phyloP scores from a whole-genome alignment of 163 green algal genomes.

The Chloromonas sp. region DNA sequence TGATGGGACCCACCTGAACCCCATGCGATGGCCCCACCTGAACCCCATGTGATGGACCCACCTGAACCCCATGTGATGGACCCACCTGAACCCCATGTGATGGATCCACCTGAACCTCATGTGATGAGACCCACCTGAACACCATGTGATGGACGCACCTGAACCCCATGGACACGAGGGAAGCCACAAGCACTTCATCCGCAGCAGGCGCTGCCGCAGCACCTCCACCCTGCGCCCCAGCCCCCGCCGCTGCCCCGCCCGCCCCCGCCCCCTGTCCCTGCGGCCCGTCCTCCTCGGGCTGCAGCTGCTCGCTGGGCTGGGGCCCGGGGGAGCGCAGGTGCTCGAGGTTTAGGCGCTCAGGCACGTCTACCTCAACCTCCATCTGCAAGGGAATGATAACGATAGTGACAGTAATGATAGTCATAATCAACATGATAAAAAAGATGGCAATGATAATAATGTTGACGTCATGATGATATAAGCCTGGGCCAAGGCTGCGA shows the following conservation, averaged over 20 bases:
- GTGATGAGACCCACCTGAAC: too few relatives aligned
- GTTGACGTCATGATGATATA: too few relatives aligned
- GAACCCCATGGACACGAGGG: constrained; percentile 90
- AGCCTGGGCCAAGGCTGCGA: too few relatives aligned
- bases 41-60: too few relatives aligned
- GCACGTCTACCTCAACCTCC: constrained; percentile 84
- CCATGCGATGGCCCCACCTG: too few relatives aligned
- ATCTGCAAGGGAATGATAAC: constrained; percentile 34
- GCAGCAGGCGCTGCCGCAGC: background rate
- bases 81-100: too few relatives aligned
- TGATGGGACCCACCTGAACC: too few relatives aligned
- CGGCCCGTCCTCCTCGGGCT: constrained; percentile 57
- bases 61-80: too few relatives aligned
- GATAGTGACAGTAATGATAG: background rate
- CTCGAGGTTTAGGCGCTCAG: constrained; percentile 74
- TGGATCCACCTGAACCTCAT: too few relatives aligned
- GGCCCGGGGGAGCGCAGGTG: constrained; percentile 60
- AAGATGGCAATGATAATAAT: background rate
- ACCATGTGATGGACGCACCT: too few relatives aligned
- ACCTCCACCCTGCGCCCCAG: background rate
- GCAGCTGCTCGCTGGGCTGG: constrained; percentile 70
- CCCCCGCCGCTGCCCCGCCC: background rate
- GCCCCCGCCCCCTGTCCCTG: background rate
- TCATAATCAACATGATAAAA: background rate
- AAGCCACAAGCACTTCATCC: constrained; percentile 34